phyloP scores from a whole-genome alignment of 768 basidiomycete genomes.

The Boletus vinaceobasis region DNA sequence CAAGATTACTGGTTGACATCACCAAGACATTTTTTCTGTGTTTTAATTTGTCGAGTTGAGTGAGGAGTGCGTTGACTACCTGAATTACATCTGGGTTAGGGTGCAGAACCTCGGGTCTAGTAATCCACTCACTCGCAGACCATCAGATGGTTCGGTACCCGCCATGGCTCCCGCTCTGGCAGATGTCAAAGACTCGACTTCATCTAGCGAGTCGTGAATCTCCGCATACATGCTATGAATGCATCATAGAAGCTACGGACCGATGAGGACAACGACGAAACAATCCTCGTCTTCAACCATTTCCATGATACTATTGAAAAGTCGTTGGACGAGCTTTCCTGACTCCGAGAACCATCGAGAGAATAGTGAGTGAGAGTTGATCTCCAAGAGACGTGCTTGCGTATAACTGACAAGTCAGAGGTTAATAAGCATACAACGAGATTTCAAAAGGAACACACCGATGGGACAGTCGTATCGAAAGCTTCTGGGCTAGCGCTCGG shows the following conservation, averaged over 20 bases:
- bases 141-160: conserved; percentile 95
- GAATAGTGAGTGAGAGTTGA: conserved; percentile 97
- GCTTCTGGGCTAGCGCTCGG: conserved; percentile 91
- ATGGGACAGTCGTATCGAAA: conserved; percentile 85
- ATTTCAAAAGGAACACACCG: conserved; percentile 44
- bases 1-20: conserved; percentile 95
- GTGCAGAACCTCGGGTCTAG: neutral
- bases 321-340: conserved; percentile 92
- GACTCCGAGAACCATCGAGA: conserved; percentile 99
- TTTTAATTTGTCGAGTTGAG: conserved; percentile 94
- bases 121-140: conserved; percentile 65
- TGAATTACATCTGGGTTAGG: conserved; percentile 30
- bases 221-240: conserved; percentile 2
- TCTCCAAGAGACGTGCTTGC: conserved; percentile 86
- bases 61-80: conserved; percentile 97
- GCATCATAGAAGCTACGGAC: conserved; percentile 35
- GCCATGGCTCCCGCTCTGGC: conserved; percentile 93
- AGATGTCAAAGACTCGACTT: conserved; percentile 94
- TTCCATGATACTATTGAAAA: conserved; percentile 87
- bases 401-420: conserved; percentile 57
- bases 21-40: conserved; percentile 92
- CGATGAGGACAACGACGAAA: conserved; percentile 93
- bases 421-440: neutral
- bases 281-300: conserved; percentile 88
- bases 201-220: conserved; percentile 52